Evolutionary conservation across 805 yeast genomes (phyloP), one percentile per base, ranked within the genome.

Genomic region (Yarrowia bubula): DNA sequence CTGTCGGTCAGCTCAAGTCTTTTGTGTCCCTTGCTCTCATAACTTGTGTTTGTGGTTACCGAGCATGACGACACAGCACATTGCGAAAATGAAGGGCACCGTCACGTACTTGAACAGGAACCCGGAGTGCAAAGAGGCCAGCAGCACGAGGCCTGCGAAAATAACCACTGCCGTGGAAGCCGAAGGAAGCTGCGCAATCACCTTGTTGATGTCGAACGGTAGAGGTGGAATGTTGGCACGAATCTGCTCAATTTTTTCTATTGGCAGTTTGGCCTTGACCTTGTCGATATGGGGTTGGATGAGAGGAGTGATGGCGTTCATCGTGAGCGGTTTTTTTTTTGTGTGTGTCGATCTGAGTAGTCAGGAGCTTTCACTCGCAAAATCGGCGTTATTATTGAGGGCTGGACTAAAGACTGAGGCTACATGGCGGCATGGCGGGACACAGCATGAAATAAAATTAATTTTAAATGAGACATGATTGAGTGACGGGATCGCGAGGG

Each of bases 221-320:
- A 58, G 51, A 33, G 64, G 64, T 33, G 64, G 64, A 8, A 58
- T 55, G 61, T 39, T 41, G 37, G 61, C 61, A 13, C 47, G 51
- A 35, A 44, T 58, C 64, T 58, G 51, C 47, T 39, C 61, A 41
- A 55, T 15, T 33, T 58, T 33, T 35, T 43, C 64, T 43, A 33
- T 58, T 35, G 64, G 50, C 50, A 58, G 51, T 11, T 58, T 58
- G 39, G 50, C 64, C 64, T 58, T 58, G 50, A 58, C 33, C 28
- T 43, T 43, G 64, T 58, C 51, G 51, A 58, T 58, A 43, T 58
- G 51, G 42, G 61, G 61, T 18, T 55, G 61, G 31, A 55, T 17
- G 15, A 55, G 4, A n/a, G 61, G 61, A 15, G 46, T 39, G 61
- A 55, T 55, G 38, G 47, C 31, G 47, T 41, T 31, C 61, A 55